Percentiles rank a stretch among this genome's conserved stretches.
Evolutionary conservation across 2,329 filamentous ascomycete genomes (phyloP).

Genomic region (Penicillium sumatraense): DNA sequence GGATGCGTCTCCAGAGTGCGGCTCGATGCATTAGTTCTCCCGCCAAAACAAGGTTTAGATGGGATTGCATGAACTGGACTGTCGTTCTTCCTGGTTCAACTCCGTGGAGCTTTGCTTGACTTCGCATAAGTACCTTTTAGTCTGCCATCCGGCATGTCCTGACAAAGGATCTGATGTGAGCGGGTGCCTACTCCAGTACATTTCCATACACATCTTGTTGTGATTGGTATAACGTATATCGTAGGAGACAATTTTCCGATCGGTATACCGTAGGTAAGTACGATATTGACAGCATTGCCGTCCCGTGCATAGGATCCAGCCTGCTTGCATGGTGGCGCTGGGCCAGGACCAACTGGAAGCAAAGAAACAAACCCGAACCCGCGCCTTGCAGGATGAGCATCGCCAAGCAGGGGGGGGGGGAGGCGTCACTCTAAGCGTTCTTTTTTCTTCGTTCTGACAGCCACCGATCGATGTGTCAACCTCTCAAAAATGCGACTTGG

Average conservation of each 20-base stretch:
- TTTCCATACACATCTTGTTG: neutral
- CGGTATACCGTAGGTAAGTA: slow-evolving; percentile 1
- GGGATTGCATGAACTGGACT: slow-evolving; percentile 29
- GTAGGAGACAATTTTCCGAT: slow-evolving; percentile 5
- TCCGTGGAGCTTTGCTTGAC: neutral
- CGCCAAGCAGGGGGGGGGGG: slow-evolving; percentile 8
- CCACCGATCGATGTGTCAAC: slow-evolving; percentile 17
- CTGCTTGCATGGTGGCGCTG: slow-evolving; percentile 16
- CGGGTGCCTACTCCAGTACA: no score
- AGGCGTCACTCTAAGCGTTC: neutral
- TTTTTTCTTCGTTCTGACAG: slow-evolving; percentile 8
- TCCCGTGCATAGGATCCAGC: slow-evolving; percentile 14
- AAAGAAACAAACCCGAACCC: slow-evolving; percentile 5
- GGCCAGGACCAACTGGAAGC: slow-evolving; percentile 7
- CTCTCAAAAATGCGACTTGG: slow-evolving; percentile 16
- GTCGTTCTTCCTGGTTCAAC: neutral
- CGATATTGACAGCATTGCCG: neutral
- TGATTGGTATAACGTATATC: neutral
- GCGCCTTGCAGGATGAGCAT: slow-evolving; percentile 16
- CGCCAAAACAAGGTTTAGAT: slow-evolving; percentile 26
- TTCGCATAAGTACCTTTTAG: neutral
- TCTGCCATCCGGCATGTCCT: no score
- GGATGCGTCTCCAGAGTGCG: slow-evolving; percentile 27
- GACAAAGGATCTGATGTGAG: no score
- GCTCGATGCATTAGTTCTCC: slow-evolving; percentile 34